Conservation (phyloP, 768 basidiomycete species). For the Rhodotorula graminis region DNA sequence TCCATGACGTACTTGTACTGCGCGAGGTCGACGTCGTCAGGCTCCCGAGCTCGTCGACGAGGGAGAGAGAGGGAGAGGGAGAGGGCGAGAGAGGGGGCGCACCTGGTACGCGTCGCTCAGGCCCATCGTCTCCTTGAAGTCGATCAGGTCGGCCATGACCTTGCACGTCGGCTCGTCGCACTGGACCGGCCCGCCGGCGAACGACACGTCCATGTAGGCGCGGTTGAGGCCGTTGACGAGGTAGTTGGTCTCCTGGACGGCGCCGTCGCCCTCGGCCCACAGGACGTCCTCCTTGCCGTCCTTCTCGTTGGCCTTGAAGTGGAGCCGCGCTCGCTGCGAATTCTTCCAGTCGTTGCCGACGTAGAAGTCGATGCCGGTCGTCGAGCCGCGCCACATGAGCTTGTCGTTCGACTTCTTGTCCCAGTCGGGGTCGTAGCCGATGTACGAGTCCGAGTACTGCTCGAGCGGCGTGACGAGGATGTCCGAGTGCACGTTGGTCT, state of each 20-base stretch:
- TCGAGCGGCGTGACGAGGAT: conserved; percentile 95
- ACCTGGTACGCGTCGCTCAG: conserved; percentile 37
- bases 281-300: conserved; percentile 32
- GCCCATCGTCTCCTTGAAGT: conserved; percentile 42
- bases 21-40: conserved; percentile 53
- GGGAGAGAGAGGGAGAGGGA: conserved; percentile 46
- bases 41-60: conserved; percentile 49
- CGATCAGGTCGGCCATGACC: conserved; percentile 41
- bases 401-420: conserved; percentile 71
- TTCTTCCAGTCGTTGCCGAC: conserved; percentile 52
- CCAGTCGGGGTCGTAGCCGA: conserved; percentile 89
- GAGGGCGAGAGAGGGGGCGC: conserved; percentile 48
- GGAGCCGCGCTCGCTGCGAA: conserved; percentile 52
- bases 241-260: conserved; percentile 45
- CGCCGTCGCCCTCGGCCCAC: conserved; percentile 56
- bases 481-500: conserved; percentile 76
- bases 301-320: conserved; percentile 45
- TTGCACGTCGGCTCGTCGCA: conserved; percentile 57
- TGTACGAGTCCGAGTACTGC: conserved; percentile 73
- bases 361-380: conserved; percentile 67
- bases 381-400: conserved; percentile 91
- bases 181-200: conserved; percentile 65
- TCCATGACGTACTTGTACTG: conserved; percentile 87
- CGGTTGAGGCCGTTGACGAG: conserved; percentile 55
- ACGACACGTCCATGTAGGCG: conserved; percentile 81